Conservation (phyloP, 495 filamentous ascomycete species). For the Penicillium diatomitis region DNA sequence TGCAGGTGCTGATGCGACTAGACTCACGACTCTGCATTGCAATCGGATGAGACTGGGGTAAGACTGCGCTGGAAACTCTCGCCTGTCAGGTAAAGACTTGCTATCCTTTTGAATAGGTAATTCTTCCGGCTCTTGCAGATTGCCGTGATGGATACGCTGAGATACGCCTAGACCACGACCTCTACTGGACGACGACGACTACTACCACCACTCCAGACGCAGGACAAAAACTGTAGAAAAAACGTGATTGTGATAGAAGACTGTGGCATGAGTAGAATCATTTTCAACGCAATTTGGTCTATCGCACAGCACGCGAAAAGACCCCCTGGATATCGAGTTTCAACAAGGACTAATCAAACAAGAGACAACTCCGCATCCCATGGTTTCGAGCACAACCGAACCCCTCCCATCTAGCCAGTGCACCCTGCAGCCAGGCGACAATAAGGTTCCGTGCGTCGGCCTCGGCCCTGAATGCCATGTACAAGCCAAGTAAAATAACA, state of each 20-base stretch:
- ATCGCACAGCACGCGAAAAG: constrained; percentile 24
- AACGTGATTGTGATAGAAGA: constrained; percentile 7
- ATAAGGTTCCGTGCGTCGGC: constrained; percentile 29
- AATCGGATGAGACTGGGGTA: no score
- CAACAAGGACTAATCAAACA: constrained; percentile 6
- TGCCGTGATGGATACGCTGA: no score
- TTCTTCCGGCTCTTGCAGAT: no score
- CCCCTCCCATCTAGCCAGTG: constrained; percentile 19
- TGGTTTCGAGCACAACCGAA: constrained; percentile 33
- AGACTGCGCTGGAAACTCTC: no score
- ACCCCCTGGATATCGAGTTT: constrained; percentile 30
- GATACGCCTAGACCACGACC: no score
- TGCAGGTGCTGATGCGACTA: constrained; percentile 13
- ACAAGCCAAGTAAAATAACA: constrained; percentile 27
- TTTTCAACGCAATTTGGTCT: constrained; percentile 30
- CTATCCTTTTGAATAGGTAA: no score
- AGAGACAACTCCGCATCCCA: constrained; percentile 37
- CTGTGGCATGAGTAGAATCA: constrained; percentile 12
- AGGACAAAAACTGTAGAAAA: background rate
- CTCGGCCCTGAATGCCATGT: constrained; percentile 30
- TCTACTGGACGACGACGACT: background rate
- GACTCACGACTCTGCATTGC: no score
- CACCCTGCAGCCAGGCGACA: constrained; percentile 25
- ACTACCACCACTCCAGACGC: constrained; percentile 21
- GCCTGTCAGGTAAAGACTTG: no score